Evolutionary conservation across 2,329 filamentous ascomycete genomes (phyloP).

Genomic region (Exophiala viscosa): DNA sequence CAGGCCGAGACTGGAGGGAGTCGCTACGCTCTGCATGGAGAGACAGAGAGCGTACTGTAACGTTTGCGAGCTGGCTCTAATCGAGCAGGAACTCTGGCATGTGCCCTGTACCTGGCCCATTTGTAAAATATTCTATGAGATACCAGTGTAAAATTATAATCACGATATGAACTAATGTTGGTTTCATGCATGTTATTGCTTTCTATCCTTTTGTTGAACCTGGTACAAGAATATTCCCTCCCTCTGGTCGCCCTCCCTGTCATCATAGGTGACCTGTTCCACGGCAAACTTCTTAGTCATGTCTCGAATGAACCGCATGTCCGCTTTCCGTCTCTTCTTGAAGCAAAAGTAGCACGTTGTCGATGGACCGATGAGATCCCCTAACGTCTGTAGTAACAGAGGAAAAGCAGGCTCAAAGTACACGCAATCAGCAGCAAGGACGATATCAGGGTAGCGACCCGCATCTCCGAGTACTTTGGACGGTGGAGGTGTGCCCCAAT

Average conservation of each 20-base stretch:
- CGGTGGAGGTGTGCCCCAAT: conserved; percentile 62
- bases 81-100: neutral
- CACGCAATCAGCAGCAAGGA: conserved; percentile 94
- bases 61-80: conserved; percentile 9
- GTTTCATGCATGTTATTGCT: neutral
- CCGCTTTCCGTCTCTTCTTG: conserved; percentile 82
- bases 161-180: neutral
- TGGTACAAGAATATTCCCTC: conserved; percentile 59
- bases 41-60: conserved; percentile 15
- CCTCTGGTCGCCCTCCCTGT: conserved; percentile 48
- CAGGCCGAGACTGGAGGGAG: conserved; percentile 9
- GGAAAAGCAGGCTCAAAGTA: conserved; percentile 97
- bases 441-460: conserved; percentile 60
- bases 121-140: conserved; percentile 5
- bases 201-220: conserved; percentile 13
- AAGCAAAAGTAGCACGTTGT: conserved; percentile 85
- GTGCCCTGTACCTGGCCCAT: too few species aligned
- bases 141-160: conserved; percentile 5
- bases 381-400: conserved; percentile 73
- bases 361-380: conserved; percentile 63
- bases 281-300: conserved; percentile 65
- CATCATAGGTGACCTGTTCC: conserved; percentile 60
- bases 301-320: conserved; percentile 69
- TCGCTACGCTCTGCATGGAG: conserved; percentile 17
- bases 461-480: neutral